These are phyloP conservation scores for Eruca vesicaria DNA, from an alignment of 441 rosid species.

Conservation along the genomic window DNA sequence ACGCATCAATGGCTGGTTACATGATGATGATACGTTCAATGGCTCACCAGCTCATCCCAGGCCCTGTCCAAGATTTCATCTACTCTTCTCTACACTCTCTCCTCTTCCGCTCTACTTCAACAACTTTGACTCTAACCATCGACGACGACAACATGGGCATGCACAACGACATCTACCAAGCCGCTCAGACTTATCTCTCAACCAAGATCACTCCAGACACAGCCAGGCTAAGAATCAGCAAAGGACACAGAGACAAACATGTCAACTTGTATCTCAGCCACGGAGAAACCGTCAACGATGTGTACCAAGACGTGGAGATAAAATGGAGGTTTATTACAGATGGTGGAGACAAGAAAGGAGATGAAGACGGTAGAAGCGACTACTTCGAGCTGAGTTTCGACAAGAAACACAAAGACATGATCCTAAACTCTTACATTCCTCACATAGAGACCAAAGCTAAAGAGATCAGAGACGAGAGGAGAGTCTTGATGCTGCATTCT, in stretches of 20 bases:
- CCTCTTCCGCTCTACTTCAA: constrained; percentile 35
- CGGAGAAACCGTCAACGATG: constrained; percentile 44
- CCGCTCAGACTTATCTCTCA: constrained; percentile 47
- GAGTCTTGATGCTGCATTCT: constrained; percentile 40
- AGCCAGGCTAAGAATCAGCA: constrained; percentile 40
- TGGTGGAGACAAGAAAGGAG: constrained; percentile 14
- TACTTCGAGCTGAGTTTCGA: constrained; percentile 47
- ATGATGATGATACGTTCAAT: constrained; percentile 41
- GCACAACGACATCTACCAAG: constrained; percentile 49
- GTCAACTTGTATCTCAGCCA: constrained; percentile 39
- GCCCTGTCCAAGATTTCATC: constrained; percentile 36
- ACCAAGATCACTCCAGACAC: constrained; percentile 48
- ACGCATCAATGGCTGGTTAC: constrained; percentile 50
- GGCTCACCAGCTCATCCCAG: constrained; percentile 42
- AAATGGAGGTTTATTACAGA: constrained; percentile 41
- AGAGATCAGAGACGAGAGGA: constrained; percentile 21
- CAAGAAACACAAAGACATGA: constrained; percentile 40
- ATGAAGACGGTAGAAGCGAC: neutral
- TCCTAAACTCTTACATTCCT: constrained; percentile 41
- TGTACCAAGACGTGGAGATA: constrained; percentile 39
- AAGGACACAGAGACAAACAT: constrained; percentile 42
- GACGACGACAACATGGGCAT: constrained; percentile 39
- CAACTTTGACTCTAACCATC: constrained; percentile 40
- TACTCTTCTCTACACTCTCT: constrained; percentile 29
- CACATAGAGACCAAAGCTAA: constrained; percentile 30